These are phyloP conservation scores for Lachnellula suecica DNA, from an alignment of 2,329 filamentous ascomycete species.

Conservation along the genomic window DNA sequence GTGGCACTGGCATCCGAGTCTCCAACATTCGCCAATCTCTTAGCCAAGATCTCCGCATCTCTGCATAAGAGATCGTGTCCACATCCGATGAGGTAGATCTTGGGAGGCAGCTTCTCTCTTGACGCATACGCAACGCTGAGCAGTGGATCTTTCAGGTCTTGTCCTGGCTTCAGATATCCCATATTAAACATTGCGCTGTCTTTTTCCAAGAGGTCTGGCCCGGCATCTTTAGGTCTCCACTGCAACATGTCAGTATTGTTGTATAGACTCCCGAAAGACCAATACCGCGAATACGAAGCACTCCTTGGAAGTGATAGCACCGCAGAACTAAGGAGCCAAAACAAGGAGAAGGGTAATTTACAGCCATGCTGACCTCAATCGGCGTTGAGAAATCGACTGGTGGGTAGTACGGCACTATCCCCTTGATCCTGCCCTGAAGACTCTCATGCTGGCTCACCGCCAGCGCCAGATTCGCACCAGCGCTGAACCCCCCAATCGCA, in stretches of 20 bases:
- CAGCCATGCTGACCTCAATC: conserved; percentile 15
- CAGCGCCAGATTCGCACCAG: conserved; percentile 49
- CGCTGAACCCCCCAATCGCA: conserved; percentile 49
- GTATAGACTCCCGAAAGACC: no score
- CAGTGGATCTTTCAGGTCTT: conserved; percentile 24
- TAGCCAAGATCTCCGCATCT: conserved; percentile 22
- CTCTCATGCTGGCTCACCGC: conserved; percentile 39
- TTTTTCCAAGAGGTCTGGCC: conserved; percentile 10
- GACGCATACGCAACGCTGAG: conserved; percentile 21
- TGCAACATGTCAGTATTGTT: no score
- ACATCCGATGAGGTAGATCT: conserved; percentile 24
- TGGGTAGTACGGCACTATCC: conserved; percentile 44
- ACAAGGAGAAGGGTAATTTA: no score
- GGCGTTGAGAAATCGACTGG: conserved; percentile 38
- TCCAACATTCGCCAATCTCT: conserved; percentile 17
- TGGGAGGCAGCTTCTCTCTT: conserved; percentile 21
- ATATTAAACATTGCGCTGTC: conserved; percentile 17
- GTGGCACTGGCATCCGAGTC: conserved; percentile 9
- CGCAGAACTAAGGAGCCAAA: no score
- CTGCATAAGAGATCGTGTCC: conserved; percentile 28
- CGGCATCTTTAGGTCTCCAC: conserved; percentile 14
- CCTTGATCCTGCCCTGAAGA: conserved; percentile 33
- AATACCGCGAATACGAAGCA: no score
- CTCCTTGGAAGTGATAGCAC: no score
- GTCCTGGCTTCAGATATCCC: conserved; percentile 20